Evolutionary conservation across 2,329 filamentous ascomycete species (phyloP), one percentile per base, ranked within the genome.

Genomic region (Apiospora pterosperma): DNA sequence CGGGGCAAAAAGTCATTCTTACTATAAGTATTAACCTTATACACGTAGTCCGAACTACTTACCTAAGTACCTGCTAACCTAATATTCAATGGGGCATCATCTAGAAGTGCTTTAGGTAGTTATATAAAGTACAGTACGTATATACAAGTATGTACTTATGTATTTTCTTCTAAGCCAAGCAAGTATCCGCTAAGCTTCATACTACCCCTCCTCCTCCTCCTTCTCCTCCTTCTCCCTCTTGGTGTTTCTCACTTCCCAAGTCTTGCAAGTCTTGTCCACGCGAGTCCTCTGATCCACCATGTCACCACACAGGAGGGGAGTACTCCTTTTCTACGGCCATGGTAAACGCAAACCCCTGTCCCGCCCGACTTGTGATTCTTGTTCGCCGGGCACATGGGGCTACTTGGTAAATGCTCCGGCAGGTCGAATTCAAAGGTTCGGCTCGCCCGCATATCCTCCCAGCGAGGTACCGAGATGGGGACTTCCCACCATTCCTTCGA

Each of bases 381-480:
- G 70, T 85, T 84, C 10, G 82, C 74, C 2, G 84, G 84, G 63
- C 84, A 86, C 75, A 84, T 78, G 19, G 82, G 82, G 68, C 83
- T 85, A 64, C 67, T 81, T 36, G 82, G 81, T 8, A 84, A 73
- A 66, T 86, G 84, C 66, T 85, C 81, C 1, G 82, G 81, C 12
- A 85, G 67, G 59, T 84, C 77, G 65, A 86, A 84, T 59, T 81
- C 74, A 64, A 86, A 85, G 5, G 66, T 62, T 5, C 34, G 44
- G 31, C 28, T 21, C 21, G 10, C 67, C 66, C 63, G 65, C 68
- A 42, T 73, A 73, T 52, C 76, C 28, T 68, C 67, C 66, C 71
- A 73, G 28, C 68, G 63, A 8, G 66, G 64, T 16, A 71, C 62
- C 16, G 67, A 66, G 34, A 65, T 65, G 5, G 73, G 68, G 10